Conservation (phyloP, 2,329 filamentous ascomycete species). For the Periconia sp. region DNA sequence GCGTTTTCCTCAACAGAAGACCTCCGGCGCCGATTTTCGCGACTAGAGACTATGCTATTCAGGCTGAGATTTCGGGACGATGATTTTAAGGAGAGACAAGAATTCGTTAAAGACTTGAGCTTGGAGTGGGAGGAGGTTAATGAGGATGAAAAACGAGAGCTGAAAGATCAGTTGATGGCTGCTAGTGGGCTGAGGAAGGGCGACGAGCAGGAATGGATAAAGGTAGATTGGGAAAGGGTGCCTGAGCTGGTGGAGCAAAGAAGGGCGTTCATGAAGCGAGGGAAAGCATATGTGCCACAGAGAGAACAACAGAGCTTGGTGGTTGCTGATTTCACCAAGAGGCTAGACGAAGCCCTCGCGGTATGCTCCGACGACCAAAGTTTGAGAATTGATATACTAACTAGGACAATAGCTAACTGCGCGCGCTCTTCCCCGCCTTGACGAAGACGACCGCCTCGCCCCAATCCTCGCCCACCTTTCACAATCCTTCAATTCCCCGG, state of each 20-base stretch:
- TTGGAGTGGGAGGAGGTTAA: slow-evolving; percentile 83
- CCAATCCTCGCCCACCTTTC: slow-evolving; percentile 81
- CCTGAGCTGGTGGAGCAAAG: slow-evolving; percentile 84
- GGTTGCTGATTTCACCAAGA: slow-evolving; percentile 77
- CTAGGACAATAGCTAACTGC: slow-evolving; percentile 67
- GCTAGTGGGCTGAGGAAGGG: slow-evolving; percentile 55
- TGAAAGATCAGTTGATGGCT: slow-evolving; percentile 64
- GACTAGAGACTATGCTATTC: slow-evolving; percentile 89
- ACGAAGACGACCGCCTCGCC: slow-evolving; percentile 90
- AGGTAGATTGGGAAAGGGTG: slow-evolving; percentile 93
- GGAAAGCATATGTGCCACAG: slow-evolving; percentile 88
- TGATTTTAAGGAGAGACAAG: slow-evolving; percentile 68
- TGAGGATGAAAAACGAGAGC: slow-evolving; percentile 74
- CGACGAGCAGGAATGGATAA: slow-evolving; percentile 90
- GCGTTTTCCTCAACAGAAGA: slow-evolving; percentile 93
- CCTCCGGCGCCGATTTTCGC: slow-evolving; percentile 78
- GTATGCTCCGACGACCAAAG: slow-evolving; percentile 48
- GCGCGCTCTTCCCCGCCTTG: slow-evolving; percentile 85
- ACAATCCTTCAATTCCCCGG: slow-evolving; percentile 92
- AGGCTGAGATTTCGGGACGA: slow-evolving; percentile 78
- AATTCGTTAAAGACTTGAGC: slow-evolving; percentile 75
- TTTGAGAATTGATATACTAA: slow-evolving; percentile 3
- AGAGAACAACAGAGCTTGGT: slow-evolving; percentile 88
- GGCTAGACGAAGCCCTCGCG: slow-evolving; percentile 81
- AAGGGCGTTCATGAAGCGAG: slow-evolving; percentile 72